These are phyloP conservation scores for Bolboschoenus planiculmis DNA, from an alignment of 176 grass and related monocot genomes.

Conservation along the genomic window DNA sequence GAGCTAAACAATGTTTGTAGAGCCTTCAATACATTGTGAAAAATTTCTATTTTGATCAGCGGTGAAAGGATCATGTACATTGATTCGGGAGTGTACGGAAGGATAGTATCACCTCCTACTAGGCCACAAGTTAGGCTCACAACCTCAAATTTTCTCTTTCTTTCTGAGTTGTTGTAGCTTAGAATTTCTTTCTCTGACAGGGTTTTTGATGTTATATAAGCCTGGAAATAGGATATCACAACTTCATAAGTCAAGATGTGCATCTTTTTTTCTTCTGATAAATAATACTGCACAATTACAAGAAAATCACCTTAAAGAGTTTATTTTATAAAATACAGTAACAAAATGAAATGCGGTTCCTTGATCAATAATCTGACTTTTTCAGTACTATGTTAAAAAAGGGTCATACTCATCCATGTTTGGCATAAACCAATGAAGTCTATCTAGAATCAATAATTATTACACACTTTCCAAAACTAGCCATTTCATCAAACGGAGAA, in stretches of 20 bases:
- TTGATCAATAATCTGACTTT: background rate
- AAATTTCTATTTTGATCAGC: constrained; percentile 11
- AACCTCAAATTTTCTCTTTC: constrained; percentile 30
- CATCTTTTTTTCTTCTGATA: background rate
- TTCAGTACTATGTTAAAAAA: background rate
- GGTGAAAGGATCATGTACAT: constrained; percentile 27
- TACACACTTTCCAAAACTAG: background rate
- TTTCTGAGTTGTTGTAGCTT: constrained; percentile 22
- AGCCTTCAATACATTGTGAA: constrained; percentile 33
- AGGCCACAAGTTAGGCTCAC: constrained; percentile 38
- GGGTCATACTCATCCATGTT: background rate
- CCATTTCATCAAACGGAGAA: too few species aligned
- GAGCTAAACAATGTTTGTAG: constrained; percentile 44
- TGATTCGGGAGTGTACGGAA: constrained; percentile 11
- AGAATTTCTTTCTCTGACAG: constrained; percentile 53
- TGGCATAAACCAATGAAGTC: background rate
- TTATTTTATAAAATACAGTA: background rate
- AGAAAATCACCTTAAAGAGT: background rate
- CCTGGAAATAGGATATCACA: constrained; percentile 10
- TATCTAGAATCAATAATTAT: background rate
- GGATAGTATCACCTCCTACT: constrained; percentile 52
- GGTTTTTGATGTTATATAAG: constrained; percentile 41
- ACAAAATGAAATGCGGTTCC: background rate
- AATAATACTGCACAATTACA: background rate
- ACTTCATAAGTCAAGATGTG: background rate